These are phyloP conservation scores for Knoxdaviesia capensis DNA, from an alignment of 2,329 filamentous ascomycete species.

Conservation along the genomic window DNA sequence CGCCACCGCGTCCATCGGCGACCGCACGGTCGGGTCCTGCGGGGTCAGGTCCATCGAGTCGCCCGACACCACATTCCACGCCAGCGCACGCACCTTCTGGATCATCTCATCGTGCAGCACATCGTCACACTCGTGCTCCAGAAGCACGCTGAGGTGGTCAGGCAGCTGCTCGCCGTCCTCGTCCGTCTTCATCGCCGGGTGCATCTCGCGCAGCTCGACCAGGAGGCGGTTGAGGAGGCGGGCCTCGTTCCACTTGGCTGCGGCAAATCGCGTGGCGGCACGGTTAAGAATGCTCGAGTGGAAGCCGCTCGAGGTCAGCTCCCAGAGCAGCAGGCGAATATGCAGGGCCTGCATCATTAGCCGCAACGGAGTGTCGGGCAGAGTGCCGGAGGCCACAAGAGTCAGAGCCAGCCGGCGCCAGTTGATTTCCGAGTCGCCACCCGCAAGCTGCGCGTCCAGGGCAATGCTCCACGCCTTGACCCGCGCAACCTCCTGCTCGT, in stretches of 20 bases:
- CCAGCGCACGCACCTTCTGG: constrained; percentile 73
- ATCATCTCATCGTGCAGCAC: constrained; percentile 61
- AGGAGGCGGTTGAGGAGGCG: constrained; percentile 37
- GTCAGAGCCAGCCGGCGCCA: constrained; percentile 72
- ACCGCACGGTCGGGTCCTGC: constrained; percentile 67
- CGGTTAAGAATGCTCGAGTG: constrained; percentile 45
- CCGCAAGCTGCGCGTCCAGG: constrained; percentile 77
- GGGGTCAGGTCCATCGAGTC: constrained; percentile 67
- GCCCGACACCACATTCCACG: constrained; percentile 66
- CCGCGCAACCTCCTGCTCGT: constrained; percentile 68
- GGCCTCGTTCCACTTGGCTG: constrained; percentile 65
- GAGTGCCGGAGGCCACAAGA: constrained; percentile 67
- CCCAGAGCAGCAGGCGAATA: constrained; percentile 75
- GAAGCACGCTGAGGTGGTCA: constrained; percentile 52
- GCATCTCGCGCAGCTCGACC: constrained; percentile 18
- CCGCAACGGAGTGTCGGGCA: constrained; percentile 63
- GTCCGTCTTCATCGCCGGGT: constrained; percentile 25
- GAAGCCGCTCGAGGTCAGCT: constrained; percentile 44
- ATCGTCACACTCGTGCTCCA: constrained; percentile 63
- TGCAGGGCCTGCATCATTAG: constrained; percentile 88
- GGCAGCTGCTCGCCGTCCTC: constrained; percentile 45
- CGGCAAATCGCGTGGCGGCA: constrained; percentile 52
- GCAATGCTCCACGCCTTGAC: constrained; percentile 89
- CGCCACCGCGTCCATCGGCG: constrained; percentile 73
- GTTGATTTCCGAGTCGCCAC: constrained; percentile 77